Percentiles rank a stretch among this genome's conserved stretches.
phyloP scores from a whole-genome alignment of 352 stramenopile genomes.

The Aphanomyces astaci region DNA sequence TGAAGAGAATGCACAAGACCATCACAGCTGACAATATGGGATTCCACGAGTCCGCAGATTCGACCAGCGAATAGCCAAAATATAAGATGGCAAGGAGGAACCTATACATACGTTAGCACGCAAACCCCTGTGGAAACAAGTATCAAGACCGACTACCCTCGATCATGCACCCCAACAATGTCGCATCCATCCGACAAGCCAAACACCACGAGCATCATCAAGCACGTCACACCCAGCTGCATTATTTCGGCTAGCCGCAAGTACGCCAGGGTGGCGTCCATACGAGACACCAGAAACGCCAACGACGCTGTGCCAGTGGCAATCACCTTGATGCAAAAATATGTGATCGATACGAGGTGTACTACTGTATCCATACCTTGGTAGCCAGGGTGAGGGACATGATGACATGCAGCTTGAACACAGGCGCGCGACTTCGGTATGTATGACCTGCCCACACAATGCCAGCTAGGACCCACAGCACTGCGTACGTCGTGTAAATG shows the following conservation, averaged over 20 bases:
- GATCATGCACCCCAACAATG: not conserved
- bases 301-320: not conserved
- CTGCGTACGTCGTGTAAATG: not conserved
- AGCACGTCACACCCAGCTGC: not conserved
- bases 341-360: too few relatives aligned
- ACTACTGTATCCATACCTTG: too few relatives aligned
- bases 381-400: not conserved
- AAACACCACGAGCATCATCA: not conserved
- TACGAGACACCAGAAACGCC: not conserved
- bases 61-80: conserved; percentile 2
- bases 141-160: not conserved
- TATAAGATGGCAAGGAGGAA: not conserved
- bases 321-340: too few relatives aligned
- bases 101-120: not conserved
- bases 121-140: not conserved
- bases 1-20: not conserved
- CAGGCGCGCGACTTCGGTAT: not conserved
- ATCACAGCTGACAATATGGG: conserved; percentile 3
- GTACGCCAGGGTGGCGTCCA: not conserved
- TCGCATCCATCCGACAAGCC: not conserved
- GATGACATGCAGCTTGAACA: not conserved
- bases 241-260: not conserved
- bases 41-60: not conserved
- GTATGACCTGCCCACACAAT: not conserved
- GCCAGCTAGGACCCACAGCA: not conserved